A percentile compares a stretch with the other conserved stretches of the same genome.
Conservation (phyloP, 495 filamentous ascomycete species). For the Aspergillus nanangensis region DNA sequence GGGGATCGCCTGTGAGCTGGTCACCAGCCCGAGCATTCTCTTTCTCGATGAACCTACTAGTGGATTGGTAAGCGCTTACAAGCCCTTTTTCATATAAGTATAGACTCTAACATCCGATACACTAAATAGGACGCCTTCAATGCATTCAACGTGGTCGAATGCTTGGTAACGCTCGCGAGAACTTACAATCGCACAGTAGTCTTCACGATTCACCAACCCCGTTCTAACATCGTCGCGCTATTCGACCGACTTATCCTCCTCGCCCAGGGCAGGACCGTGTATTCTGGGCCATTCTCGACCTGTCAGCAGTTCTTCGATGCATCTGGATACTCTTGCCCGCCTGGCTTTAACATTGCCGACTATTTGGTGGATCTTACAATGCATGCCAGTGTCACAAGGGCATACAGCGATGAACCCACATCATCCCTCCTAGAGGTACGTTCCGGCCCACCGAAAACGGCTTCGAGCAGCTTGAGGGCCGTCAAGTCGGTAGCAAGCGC, state of each 20-base stretch:
- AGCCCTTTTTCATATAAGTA: not conserved
- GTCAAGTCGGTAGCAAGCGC: slow-evolving; percentile 86
- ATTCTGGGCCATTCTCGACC: slow-evolving; percentile 82
- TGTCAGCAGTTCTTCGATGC: slow-evolving; percentile 92
- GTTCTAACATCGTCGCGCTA: slow-evolving; percentile 98
- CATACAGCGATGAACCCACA: slow-evolving; percentile 55
- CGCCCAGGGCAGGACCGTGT: slow-evolving; percentile 85
- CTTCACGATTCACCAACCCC: slow-evolving; percentile 98
- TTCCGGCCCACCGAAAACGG: slow-evolving; percentile 53
- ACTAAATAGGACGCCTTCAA: slow-evolving; percentile 72
- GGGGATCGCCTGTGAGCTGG: slow-evolving; percentile 94
- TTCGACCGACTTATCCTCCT: slow-evolving; percentile 92
- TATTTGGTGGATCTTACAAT: slow-evolving; percentile 97
- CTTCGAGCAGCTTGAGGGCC: slow-evolving; percentile 84
- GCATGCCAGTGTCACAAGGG: slow-evolving; percentile 66
- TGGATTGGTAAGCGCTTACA: slow-evolving; percentile 52
- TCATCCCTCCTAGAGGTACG: slow-evolving; percentile 34
- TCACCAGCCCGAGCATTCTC: slow-evolving; percentile 94
- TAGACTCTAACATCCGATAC: slow-evolving; percentile 1
- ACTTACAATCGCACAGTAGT: slow-evolving; percentile 94
- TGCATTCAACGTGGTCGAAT: slow-evolving; percentile 95
- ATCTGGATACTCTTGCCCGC: slow-evolving; percentile 85
- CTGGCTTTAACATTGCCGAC: slow-evolving; percentile 98
- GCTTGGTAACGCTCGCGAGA: slow-evolving; percentile 89
- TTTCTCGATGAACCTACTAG: slow-evolving; percentile 97